phyloP scores from a whole-genome alignment of 768 basidiomycete genomes.

The Amanita jacksonii region DNA sequence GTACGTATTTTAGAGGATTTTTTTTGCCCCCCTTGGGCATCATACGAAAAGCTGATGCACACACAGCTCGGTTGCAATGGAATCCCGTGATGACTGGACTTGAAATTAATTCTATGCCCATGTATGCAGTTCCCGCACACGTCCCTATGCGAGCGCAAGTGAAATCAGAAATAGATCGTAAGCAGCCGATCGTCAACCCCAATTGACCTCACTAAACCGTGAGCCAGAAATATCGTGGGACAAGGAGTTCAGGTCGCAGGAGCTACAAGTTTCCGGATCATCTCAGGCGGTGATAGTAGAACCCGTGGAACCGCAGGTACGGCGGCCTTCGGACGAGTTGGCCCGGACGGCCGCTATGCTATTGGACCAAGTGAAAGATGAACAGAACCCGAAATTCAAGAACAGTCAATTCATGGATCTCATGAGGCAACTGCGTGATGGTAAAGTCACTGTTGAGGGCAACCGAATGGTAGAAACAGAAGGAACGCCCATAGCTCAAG shows the following conservation, averaged over 20 bases:
- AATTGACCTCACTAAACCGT: neutral
- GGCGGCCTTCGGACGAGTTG: slow-evolving; percentile 54
- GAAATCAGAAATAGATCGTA: slow-evolving; percentile 32
- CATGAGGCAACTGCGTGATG: slow-evolving; percentile 80
- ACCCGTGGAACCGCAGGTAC: slow-evolving; percentile 11
- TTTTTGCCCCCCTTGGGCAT: too few species aligned
- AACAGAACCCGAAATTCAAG: slow-evolving; percentile 77
- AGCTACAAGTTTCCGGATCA: slow-evolving; percentile 25
- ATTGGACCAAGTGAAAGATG: slow-evolving; percentile 64
- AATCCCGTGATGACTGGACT: slow-evolving; percentile 26
- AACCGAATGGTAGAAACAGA: slow-evolving; percentile 63
- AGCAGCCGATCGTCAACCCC: slow-evolving; percentile 13
- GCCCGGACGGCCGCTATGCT: slow-evolving; percentile 73
- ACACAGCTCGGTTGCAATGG: slow-evolving; percentile 31
- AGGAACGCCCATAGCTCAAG: slow-evolving; percentile 15
- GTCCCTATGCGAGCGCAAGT: slow-evolving; percentile 19
- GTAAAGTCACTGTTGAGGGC: slow-evolving; percentile 67
- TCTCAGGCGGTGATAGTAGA: slow-evolving; percentile 12
- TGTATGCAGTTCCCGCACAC: slow-evolving; percentile 21
- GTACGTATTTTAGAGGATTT: neutral
- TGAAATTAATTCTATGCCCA: slow-evolving; percentile 30
- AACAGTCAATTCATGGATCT: slow-evolving; percentile 78
- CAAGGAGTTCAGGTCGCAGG: slow-evolving; percentile 52
- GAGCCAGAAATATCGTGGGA: slow-evolving; percentile 47
- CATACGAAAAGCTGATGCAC: neutral